These are phyloP conservation scores for Colletotrichum magnum DNA, from an alignment of 2,329 filamentous ascomycete genomes.

Conservation along the genomic window DNA sequence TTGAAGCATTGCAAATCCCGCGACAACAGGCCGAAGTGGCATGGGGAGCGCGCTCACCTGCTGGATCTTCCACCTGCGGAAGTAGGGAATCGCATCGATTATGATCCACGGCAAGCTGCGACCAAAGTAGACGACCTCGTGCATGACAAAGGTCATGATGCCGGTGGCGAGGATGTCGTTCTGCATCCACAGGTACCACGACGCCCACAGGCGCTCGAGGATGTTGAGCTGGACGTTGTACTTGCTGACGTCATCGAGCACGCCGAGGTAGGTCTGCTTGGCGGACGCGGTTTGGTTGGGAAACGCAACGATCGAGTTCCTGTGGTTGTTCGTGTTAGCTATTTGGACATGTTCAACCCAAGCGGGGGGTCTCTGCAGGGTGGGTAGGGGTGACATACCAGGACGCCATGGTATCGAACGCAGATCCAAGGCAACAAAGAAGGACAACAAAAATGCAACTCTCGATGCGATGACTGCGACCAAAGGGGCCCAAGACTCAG, in stretches of 20 bases:
- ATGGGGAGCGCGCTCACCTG: constrained; percentile 66
- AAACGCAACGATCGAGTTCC: constrained; percentile 64
- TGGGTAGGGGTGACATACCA: constrained; percentile 13
- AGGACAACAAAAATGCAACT: background rate
- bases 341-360: background rate
- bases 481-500: background rate
- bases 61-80: constrained; percentile 96
- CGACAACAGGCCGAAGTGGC: background rate
- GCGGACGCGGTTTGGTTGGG: constrained; percentile 60
- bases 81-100: constrained; percentile 89
- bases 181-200: constrained; percentile 98
- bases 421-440: background rate
- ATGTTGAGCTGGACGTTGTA: constrained; percentile 90
- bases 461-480: constrained; percentile 1
- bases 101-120: constrained; percentile 92
- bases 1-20: background rate
- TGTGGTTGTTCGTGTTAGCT: constrained; percentile 45
- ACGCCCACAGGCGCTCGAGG: constrained; percentile 90
- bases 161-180: constrained; percentile 97
- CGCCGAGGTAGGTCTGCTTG: constrained; percentile 66
- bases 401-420: constrained; percentile 25
- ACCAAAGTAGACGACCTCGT: constrained; percentile 96
- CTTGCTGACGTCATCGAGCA: constrained; percentile 75
- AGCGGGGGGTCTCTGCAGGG: background rate
- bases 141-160: constrained; percentile 96